phyloP scores from a whole-genome alignment of 2,329 filamentous ascomycete species.

The Fusarium sp. region DNA sequence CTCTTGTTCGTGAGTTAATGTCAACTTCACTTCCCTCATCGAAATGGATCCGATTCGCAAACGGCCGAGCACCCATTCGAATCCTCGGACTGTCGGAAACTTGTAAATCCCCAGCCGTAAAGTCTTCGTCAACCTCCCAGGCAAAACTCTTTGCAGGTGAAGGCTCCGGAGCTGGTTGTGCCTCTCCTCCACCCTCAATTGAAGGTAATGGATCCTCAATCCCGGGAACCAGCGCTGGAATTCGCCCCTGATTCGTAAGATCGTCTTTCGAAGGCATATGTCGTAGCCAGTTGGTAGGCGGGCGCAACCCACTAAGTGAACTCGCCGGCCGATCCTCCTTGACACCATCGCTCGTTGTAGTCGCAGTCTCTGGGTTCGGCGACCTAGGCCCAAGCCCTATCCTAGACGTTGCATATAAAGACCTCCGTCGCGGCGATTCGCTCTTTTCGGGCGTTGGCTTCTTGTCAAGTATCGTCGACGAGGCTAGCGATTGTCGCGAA shows the following conservation, averaged over 20 bases:
- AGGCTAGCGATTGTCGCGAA: slow-evolving; percentile 38
- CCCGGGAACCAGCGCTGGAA: slow-evolving; percentile 52
- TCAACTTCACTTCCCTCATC: slow-evolving; percentile 45
- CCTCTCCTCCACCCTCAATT: slow-evolving; percentile 40
- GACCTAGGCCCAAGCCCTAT: slow-evolving; percentile 32
- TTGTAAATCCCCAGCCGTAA: slow-evolving; percentile 64
- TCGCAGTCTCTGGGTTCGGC: slow-evolving; percentile 15
- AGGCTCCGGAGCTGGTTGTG: slow-evolving; percentile 7
- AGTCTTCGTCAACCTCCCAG: slow-evolving; percentile 65
- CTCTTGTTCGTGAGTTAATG: slow-evolving; percentile 43
- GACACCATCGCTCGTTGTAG: slow-evolving; percentile 14
- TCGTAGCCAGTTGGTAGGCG: slow-evolving; percentile 24
- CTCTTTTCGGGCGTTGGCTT: slow-evolving; percentile 31
- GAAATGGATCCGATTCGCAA: slow-evolving; percentile 48
- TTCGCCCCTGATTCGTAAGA: slow-evolving; percentile 41
- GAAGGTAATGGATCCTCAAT: slow-evolving; percentile 51
- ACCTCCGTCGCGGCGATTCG: slow-evolving; percentile 36
- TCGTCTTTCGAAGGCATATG: slow-evolving; percentile 40
- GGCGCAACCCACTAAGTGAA: slow-evolving; percentile 8
- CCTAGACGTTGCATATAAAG: slow-evolving; percentile 41
- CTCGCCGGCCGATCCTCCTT: slow-evolving; percentile 22
- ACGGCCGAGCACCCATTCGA: slow-evolving; percentile 49
- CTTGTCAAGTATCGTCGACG: slow-evolving; percentile 30
- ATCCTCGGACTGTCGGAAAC: slow-evolving; percentile 65
- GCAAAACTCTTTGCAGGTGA: slow-evolving; percentile 62